These are phyloP conservation scores for Omphalotus guepiniiformis DNA, from an alignment of 768 basidiomycete species.

Conservation along the genomic window DNA sequence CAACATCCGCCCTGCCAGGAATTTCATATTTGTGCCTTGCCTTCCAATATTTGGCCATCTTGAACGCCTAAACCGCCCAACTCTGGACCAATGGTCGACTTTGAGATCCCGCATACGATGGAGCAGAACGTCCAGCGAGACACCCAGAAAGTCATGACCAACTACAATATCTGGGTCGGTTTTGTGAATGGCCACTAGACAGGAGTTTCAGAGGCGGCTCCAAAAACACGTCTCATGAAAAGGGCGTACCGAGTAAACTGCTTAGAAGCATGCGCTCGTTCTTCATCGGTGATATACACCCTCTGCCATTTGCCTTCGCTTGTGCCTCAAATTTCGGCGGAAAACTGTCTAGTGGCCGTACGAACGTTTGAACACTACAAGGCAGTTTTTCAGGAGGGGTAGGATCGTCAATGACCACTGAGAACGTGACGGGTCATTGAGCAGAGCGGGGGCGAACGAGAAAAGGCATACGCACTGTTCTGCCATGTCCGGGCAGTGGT, in stretches of 20 bases:
- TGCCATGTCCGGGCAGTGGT: conserved; percentile 82
- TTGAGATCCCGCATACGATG: conserved; percentile 89
- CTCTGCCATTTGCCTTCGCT: conserved; percentile 60
- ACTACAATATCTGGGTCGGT: conserved; percentile 93
- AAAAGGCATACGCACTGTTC: conserved; percentile 33
- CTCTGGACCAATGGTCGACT: conserved; percentile 89
- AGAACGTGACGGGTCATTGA: not conserved
- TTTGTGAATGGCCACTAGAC: conserved; percentile 67
- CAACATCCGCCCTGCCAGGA: conserved; percentile 80
- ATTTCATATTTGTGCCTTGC: conserved; percentile 79
- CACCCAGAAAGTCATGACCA: conserved; percentile 91
- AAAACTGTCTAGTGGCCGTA: conserved; percentile 85
- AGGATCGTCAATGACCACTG: conserved; percentile 87
- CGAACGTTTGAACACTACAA: conserved; percentile 81
- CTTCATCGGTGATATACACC: conserved; percentile 65
- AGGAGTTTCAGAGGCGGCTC: not conserved
- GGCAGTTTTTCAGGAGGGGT: conserved; percentile 85
- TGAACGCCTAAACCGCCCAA: conserved; percentile 83
- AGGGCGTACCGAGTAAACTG: conserved; percentile 61
- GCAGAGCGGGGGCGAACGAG: too few species aligned
- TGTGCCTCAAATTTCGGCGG: conserved; percentile 78
- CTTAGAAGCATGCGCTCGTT: conserved; percentile 87
- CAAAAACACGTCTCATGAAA: not conserved
- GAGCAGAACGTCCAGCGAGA: conserved; percentile 85
- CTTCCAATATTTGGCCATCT: conserved; percentile 80